Percentiles rank a stretch among this genome's conserved stretches.
phyloP scores from a whole-genome alignment of 1,139 yeast species.

The Blastobotrys persicus region DNA sequence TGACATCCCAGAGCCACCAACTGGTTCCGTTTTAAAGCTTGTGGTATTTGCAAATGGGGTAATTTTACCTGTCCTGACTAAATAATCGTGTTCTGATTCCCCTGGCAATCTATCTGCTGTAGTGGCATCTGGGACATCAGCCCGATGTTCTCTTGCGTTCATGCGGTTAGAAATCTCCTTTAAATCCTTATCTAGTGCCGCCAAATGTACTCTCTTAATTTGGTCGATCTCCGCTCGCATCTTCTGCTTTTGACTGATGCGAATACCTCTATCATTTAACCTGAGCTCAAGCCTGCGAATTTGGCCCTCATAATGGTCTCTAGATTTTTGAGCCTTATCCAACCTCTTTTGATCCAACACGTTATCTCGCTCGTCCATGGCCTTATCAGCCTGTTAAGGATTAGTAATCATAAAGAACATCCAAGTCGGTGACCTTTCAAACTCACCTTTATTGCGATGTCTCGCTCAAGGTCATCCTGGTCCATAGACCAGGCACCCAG shows the following conservation, averaged over 20 bases:
- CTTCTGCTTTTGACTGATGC: constrained; percentile 63
- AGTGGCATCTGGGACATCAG: constrained; percentile 19
- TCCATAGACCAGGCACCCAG: constrained; percentile 48
- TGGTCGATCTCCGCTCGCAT: constrained; percentile 55
- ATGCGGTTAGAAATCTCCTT: constrained; percentile 63
- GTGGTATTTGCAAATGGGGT: constrained; percentile 86
- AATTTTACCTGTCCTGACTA: constrained; percentile 85
- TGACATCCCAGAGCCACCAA: constrained; percentile 27
- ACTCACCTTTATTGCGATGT: constrained; percentile 51
- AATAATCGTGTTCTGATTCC: constrained; percentile 75
- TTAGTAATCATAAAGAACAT: constrained; percentile 7
- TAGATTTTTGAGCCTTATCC: constrained; percentile 52
- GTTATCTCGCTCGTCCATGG: constrained; percentile 57
- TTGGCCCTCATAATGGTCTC: constrained; percentile 44
- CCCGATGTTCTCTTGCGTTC: constrained; percentile 27
- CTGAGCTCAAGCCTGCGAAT: constrained; percentile 49
- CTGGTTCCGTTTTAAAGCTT: constrained; percentile 43
- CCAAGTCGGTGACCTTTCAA: neutral
- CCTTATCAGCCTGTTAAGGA: constrained; percentile 54
- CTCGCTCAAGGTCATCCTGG: constrained; percentile 70
- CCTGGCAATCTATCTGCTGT: constrained; percentile 48
- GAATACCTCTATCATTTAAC: constrained; percentile 52
- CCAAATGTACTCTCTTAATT: constrained; percentile 52
- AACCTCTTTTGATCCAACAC: constrained; percentile 75
- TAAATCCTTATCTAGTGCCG: constrained; percentile 56